Conservation (phyloP, 345 rosid genomes). For the Draba incana region DNA sequence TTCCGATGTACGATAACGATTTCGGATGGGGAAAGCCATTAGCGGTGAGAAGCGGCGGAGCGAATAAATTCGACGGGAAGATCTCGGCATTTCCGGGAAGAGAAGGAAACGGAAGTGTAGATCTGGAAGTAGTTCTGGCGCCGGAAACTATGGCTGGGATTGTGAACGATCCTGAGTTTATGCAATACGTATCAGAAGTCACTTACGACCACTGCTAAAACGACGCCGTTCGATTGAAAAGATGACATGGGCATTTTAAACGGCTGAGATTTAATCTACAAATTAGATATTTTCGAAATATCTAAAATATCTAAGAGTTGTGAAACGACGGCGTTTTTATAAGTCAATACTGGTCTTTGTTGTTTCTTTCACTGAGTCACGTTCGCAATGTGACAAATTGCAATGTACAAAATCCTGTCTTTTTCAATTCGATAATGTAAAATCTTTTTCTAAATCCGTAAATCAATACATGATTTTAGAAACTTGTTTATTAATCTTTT, state of each 20-base stretch:
- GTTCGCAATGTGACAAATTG: slow-evolving; percentile 29
- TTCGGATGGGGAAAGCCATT: slow-evolving; percentile 97
- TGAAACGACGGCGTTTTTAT: slow-evolving; percentile 12
- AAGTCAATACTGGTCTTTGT: slow-evolving; percentile 34
- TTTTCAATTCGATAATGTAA: slow-evolving; percentile 32
- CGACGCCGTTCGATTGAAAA: slow-evolving; percentile 11
- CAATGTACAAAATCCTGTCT: slow-evolving; percentile 39
- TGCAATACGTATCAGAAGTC: slow-evolving; percentile 69
- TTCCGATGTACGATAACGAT: slow-evolving; percentile 93
- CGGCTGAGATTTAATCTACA: slow-evolving; percentile 26
- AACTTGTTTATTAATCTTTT: not conserved
- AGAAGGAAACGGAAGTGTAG: slow-evolving; percentile 82
- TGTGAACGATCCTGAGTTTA: slow-evolving; percentile 71
- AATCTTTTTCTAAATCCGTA: not conserved
- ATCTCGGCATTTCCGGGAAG: slow-evolving; percentile 88
- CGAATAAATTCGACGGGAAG: slow-evolving; percentile 95
- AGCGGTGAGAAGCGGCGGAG: slow-evolving; percentile 88
- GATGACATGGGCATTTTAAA: slow-evolving; percentile 26
- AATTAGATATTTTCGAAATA: slow-evolving; percentile 11
- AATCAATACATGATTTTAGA: not conserved
- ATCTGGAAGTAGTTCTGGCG: slow-evolving; percentile 86
- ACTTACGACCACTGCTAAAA: slow-evolving; percentile 18
- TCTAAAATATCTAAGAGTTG: not conserved
- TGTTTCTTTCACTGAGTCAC: slow-evolving; percentile 26
- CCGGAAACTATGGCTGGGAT: slow-evolving; percentile 71